Evolutionary conservation across 73 alveolate species (phyloP).

Genomic region (Urostyla sp.): DNA sequence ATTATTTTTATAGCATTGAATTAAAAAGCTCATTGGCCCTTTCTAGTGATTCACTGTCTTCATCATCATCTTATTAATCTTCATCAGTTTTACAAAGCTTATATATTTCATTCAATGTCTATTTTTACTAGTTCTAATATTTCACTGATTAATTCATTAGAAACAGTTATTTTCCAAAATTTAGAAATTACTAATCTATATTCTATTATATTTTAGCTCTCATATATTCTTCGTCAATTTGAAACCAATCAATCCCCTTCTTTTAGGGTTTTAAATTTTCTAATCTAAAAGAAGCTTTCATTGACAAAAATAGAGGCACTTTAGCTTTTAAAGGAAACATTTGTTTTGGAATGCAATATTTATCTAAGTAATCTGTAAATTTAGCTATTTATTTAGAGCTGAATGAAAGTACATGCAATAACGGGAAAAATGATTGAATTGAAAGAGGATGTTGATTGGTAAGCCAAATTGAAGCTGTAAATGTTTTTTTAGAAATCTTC

Average conservation of each 20-base stretch:
- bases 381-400: conserved; percentile 55
- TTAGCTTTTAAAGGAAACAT: conserved; percentile 63
- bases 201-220: conserved; percentile 11
- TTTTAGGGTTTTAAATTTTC: conserved; percentile 27
- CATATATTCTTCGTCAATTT: conserved; percentile 50
- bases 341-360: conserved; percentile 27
- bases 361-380: conserved; percentile 52
- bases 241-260: conserved; percentile 17
- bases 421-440: conserved; percentile 58
- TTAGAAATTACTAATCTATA: background rate
- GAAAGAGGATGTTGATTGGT: conserved; percentile 62
- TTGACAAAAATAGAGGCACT: conserved; percentile 46
- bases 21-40: conserved; percentile 25
- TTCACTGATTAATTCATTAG: conserved; percentile 28
- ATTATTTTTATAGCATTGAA: conserved; percentile 11
- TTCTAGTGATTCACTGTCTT: conserved; percentile 39
- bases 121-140: background rate
- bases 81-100: conserved; percentile 50
- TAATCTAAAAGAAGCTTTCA: conserved; percentile 59
- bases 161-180: background rate
- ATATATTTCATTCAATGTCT: conserved; percentile 50
- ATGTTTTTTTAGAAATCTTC: conserved; percentile 40
- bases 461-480: conserved; percentile 59
- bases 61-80: conserved; percentile 52
- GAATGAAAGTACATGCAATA: conserved; percentile 56